Base-by-base conservation (phyloP, 805 yeast genomes). In the Starmera dryadoides region DNA sequence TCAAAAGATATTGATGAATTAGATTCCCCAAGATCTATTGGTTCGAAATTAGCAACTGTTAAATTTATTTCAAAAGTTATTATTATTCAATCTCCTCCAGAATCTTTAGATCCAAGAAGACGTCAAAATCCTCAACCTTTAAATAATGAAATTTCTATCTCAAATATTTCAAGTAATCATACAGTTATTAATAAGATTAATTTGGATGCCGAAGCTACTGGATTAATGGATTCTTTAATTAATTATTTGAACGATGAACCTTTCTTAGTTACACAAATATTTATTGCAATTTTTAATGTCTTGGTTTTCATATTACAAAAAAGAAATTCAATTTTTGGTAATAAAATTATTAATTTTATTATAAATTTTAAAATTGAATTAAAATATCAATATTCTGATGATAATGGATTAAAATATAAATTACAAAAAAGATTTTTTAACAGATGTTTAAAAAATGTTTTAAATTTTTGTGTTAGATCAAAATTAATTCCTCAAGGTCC, bases 141-240 rank as follows among this genome's bases (percentile, higher is more conserved):
- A 4, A 41, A 42, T 7, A 53, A 46, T 23, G 59, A 53, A 25
- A 50, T 53, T 23, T 46, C 45, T 4, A 38, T 53, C 10, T 41
- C 49, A 5, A 46, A 48, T 21, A 17, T 54, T 19, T 37, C 33
- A 18, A 45, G 66, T 30, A 70, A 66, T 40, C 96, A 91, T 53
- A 77, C 87, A 1, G 73, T 85, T 31, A 68, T 88, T 33, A 73
- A 75, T 38, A 66, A 65, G 29, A 47, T 60, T 9, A 57, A 64
- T 18, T 60, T 88, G 44, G 87, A 82, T 47, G 75, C 81, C 6
- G 95, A 89, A 55, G 82, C 89, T 0, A 73, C 71, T 39, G 79
- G 71, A 3, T 63, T 84, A 40, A 62, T 93, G 28, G 96, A 87
- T 48, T 58, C 77, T 28, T 56, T 91, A 23, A 62, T 87, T 35